Conservation (phyloP, 164 flowering plant species). For the Vitis vinifera region ASM3070453v1 NC_081806.1:552001-552500, state of each 20-base stretch:
- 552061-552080: slow-evolving; percentile 62
- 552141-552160: slow-evolving; percentile 38
- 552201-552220: slow-evolving; percentile 65
- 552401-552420: too few species aligned
- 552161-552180: slow-evolving; percentile 59
- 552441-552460: too few species aligned
- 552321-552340: too few species aligned
- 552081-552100: slow-evolving; percentile 69
- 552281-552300: neutral
- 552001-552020: neutral
- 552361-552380: too few species aligned
- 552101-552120: slow-evolving; percentile 76
- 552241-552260: slow-evolving; percentile 25
- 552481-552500: too few species aligned
- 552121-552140: slow-evolving; percentile 57
- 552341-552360: too few species aligned
- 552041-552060: slow-evolving; percentile 65
- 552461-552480: too few species aligned
- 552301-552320: too few species aligned
- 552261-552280: slow-evolving; percentile 39
- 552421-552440: too few species aligned
- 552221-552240: slow-evolving; percentile 72
- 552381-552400: too few species aligned
- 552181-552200: slow-evolving; percentile 78
- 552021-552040: slow-evolving; percentile 67